phyloP scores from a whole-genome alignment of 1,284 basidiomycete species.

The Serendipita sp. region DNA sequence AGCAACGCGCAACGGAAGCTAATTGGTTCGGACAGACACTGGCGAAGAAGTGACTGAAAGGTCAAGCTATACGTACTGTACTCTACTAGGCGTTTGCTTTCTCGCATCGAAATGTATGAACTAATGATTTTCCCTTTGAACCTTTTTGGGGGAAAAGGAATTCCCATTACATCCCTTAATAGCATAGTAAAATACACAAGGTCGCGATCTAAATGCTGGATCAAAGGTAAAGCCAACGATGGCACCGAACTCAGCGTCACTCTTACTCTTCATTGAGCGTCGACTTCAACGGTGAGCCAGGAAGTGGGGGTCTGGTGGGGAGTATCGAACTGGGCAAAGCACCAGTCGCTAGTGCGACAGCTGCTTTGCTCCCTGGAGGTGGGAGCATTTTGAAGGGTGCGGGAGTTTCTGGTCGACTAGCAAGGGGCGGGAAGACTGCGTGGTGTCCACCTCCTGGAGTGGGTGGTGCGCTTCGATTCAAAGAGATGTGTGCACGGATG shows the following conservation, averaged over 20 bases:
- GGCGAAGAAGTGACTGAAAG: too few species aligned
- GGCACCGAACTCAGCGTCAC: not conserved
- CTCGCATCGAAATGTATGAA: too few species aligned
- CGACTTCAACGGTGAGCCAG: not conserved
- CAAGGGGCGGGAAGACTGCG: constrained; percentile 9
- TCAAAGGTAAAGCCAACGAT: too few species aligned
- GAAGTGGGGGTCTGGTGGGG: not conserved
- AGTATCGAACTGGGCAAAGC: not conserved
- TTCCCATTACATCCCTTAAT: too few species aligned
- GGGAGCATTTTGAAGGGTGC: constrained; percentile 15
- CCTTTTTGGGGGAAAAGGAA: too few species aligned
- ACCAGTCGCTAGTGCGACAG: not conserved
- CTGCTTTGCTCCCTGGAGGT: constrained; percentile 8
- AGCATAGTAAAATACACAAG: too few species aligned
- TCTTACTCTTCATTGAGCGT: not conserved
- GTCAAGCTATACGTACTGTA: too few species aligned
- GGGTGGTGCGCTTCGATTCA: constrained; percentile 58
- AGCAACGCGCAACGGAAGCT: too few species aligned
- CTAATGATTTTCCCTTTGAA: too few species aligned
- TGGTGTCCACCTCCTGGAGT: constrained; percentile 34
- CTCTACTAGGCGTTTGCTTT: too few species aligned
- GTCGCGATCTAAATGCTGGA: too few species aligned
- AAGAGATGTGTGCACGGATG: constrained; percentile 78
- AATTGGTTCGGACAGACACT: too few species aligned
- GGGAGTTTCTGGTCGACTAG: constrained; percentile 51